Base-by-base conservation (phyloP, 192 early-diverging fungal species). In the Coemansia sp. region DNA sequence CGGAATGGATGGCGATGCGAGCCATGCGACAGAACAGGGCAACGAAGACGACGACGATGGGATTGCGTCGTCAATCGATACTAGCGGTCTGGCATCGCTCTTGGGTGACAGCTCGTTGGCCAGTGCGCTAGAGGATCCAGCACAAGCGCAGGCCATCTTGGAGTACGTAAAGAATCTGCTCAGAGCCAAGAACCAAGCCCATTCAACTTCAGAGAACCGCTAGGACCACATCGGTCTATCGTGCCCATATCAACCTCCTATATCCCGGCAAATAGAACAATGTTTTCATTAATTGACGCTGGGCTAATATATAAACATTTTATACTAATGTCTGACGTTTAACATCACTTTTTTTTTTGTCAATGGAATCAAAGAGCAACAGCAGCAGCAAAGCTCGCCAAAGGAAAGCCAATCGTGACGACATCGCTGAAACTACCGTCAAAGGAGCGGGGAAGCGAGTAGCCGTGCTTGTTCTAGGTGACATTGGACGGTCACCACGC, bases 401-500 rank as follows among this genome's bases (percentile, higher is more conserved):
- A 46, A 41, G 25, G 25, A 64, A 71, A 44, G 15, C 8, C 41
- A 60, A 29, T 23, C 19, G 9, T 39, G 66, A 23, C 11, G 44
- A 19, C n/a, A 15, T n/a, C 7, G 25, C 29, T 4, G 29, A 29
- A 34, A 8, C 55, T 32, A 11, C 12, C 2, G 38, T 5, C 55
- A 23, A 21, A 8, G 46, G 14, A 25, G 36, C 32, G 53, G 66
- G 58, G 21, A 64, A 59, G 27, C 66, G 73, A 2, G 62, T 83
- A 15, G 75, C 74, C 5, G 60, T 86, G 15, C 61, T 95, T 8
- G 94, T 95, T 4, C 77, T 95, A 25, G 94, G 93, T 4, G 94
- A 95, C 62, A 87, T 94, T 74, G 92, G 92, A 6, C 84, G 91
- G 55, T 92, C 92, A 14, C 95, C 97, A 12, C 88, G 95, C n/a